Evolutionary conservation across 2,329 filamentous ascomycete genomes (phyloP), one percentile per base, ranked within the genome.

Genomic region (Trichophyton rubrum): DNA sequence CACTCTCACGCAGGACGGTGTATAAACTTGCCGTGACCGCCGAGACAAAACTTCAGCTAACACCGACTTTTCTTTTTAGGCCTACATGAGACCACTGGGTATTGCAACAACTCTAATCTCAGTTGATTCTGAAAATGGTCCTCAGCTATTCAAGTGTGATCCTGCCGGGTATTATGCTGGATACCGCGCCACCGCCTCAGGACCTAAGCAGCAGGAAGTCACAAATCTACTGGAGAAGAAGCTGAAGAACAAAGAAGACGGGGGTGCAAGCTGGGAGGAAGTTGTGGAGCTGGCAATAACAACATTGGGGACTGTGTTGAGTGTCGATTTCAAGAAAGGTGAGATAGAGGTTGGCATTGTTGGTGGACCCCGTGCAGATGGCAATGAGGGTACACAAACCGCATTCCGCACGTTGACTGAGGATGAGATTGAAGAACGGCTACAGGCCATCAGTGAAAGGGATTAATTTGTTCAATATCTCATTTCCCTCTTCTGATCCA

Each of bases 211-310:
- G 75, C 93, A 99, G 75, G 93, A 99, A 81, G 93, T 93, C 64
- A 84, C 97, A 73, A 99, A 99, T 77, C 90, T 95, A 75, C 82
- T 99, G 62, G 93, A 99, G 84, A 97, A 97, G 86, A 97, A 97
- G 83, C 85, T 99, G 75, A 96, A 96, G 81, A 96, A 96, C 85
- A 96, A 96, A 85, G 91, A 97, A 71, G 81, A 83, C 69, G 93
- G 92, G 40, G 88, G 93, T 61, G 93, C 93, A 63, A 86, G 80
- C 71, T 99, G 93, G 93, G 89, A 96, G 76, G 93, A 99, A 63
- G 93, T 99, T 56, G 92, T 99, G 57, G 93, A 99, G 80, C 82
- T 97, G 69, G 93, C 89, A 62, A 99, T 99, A 74, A 89, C 90
- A 51, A 92, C 93, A 5, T 79, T 99, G 74, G 96, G 91, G 83